Conservation (phyloP, 805 yeast genomes). For the Candida verbasci region DNA sequence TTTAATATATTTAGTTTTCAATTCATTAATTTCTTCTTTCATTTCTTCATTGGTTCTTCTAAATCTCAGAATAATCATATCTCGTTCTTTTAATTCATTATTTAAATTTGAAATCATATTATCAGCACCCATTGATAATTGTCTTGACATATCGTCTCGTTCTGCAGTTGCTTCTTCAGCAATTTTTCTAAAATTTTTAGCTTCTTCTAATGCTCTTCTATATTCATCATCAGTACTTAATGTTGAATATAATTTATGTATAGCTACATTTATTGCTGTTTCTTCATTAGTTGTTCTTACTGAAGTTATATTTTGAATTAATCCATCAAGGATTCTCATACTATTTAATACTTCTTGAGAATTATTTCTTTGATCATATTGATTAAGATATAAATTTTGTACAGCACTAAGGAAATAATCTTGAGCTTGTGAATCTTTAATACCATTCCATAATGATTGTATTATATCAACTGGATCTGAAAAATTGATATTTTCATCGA, state of each 20-base stretch:
- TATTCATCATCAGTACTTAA: slow-evolving; percentile 86
- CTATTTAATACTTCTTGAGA: slow-evolving; percentile 46
- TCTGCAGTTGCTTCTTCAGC: slow-evolving; percentile 58
- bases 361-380: slow-evolving; percentile 45
- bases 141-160: slow-evolving; percentile 58
- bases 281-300: slow-evolving; percentile 46
- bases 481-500: slow-evolving; percentile 48
- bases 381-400: slow-evolving; percentile 60
- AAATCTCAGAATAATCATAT: slow-evolving; percentile 51
- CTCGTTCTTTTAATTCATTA: slow-evolving; percentile 61
- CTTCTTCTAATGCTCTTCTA: slow-evolving; percentile 56
- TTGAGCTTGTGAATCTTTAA: slow-evolving; percentile 57
- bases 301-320: slow-evolving; percentile 57
- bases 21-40: slow-evolving; percentile 56
- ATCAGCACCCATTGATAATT: slow-evolving; percentile 71
- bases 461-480: slow-evolving; percentile 71
- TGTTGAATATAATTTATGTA: slow-evolving; percentile 65
- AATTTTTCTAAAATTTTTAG: slow-evolving; percentile 46
- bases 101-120: slow-evolving; percentile 60
- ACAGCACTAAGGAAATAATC: slow-evolving; percentile 57
- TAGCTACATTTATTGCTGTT: slow-evolving; percentile 63
- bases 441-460: slow-evolving; percentile 51
- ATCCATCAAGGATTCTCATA: slow-evolving; percentile 58
- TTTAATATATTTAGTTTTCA: slow-evolving; percentile 51
- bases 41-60: slow-evolving; percentile 60